Conservation (phyloP, 139 green algal genomes). For the Chlamydomonas incerta region DNA sequence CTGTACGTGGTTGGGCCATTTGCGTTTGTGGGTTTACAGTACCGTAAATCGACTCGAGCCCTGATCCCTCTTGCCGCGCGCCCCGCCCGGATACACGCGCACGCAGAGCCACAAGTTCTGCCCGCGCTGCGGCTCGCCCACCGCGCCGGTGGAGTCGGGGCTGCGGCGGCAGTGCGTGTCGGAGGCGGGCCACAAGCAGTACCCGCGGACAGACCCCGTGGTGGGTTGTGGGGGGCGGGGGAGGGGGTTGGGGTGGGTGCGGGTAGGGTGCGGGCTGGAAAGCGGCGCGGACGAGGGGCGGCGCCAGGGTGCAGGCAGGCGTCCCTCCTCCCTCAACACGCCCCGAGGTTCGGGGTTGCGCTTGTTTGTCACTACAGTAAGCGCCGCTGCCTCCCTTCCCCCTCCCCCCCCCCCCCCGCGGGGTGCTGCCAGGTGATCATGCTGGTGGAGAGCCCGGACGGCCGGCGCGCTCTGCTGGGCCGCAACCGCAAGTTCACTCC, state of each 20-base stretch:
- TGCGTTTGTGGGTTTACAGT: background rate
- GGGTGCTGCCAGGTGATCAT: conserved; percentile 74
- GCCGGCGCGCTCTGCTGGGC: conserved; percentile 74
- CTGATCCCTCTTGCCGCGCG: no score
- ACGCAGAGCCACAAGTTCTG: conserved; percentile 55
- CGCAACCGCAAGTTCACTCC: conserved; percentile 62
- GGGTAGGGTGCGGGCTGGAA: background rate
- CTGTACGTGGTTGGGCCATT: no score
- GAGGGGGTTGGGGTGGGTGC: background rate
- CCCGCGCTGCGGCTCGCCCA: conserved; percentile 69
- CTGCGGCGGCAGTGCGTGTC: conserved; percentile 70
- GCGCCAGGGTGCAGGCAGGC: no score
- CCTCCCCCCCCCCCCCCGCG: background rate
- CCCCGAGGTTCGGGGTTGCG: no score
- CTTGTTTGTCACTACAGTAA: background rate
- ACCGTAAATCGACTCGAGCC: no score
- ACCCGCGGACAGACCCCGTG: conserved; percentile 87
- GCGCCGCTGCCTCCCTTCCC: no score
- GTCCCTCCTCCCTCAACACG: no score
- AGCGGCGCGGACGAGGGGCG: no score
- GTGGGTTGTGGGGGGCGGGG: conserved; percentile 44
- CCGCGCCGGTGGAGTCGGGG: conserved; percentile 67
- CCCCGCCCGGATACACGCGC: no score
- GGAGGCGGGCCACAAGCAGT: conserved; percentile 67
- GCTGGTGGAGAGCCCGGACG: conserved; percentile 81